Percentiles rank a stretch among this genome's conserved stretches.
Evolutionary conservation across 345 rosid genomes (phyloP).

Genomic region (Aquilaria sinensis): DNA sequence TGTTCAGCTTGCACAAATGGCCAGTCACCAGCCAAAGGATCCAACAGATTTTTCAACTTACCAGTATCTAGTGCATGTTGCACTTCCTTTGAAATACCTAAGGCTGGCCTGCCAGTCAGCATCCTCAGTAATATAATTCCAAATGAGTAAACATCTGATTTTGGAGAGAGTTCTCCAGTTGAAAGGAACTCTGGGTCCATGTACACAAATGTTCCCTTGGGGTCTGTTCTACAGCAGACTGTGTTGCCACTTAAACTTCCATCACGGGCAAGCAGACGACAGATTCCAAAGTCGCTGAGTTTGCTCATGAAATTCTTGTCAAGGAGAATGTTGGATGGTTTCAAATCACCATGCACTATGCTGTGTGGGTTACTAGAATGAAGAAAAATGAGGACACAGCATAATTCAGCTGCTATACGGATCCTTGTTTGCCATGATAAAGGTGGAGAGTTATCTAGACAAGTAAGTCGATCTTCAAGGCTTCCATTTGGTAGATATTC

Average conservation of each 20-base stretch:
- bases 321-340: constrained; percentile 80
- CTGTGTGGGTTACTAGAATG: constrained; percentile 69
- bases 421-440: constrained; percentile 80
- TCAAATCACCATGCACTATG: constrained; percentile 79
- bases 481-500: constrained; percentile 84
- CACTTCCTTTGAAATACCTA: constrained; percentile 64
- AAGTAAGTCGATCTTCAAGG: constrained; percentile 79
- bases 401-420: constrained; percentile 64
- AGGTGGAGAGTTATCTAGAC: constrained; percentile 65
- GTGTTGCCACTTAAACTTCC: constrained; percentile 20
- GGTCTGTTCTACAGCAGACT: constrained; percentile 38
- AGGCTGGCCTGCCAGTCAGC: constrained; percentile 63
- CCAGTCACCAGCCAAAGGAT: constrained; percentile 96
- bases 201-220: constrained; percentile 66
- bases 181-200: constrained; percentile 78
- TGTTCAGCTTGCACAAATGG: constrained; percentile 86
- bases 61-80: constrained; percentile 55
- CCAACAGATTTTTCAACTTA: constrained; percentile 51
- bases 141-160: constrained; percentile 82
- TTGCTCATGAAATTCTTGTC: constrained; percentile 65
- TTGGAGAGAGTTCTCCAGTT: constrained; percentile 72
- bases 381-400: constrained; percentile 74
- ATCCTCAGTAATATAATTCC: constrained; percentile 67
- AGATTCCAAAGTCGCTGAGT: constrained; percentile 80
- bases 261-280: constrained; percentile 32